Percentiles rank a stretch among this genome's conserved stretches.
phyloP scores from a whole-genome alignment of 805 yeast species.

The Tetrapisispora phaffii region DNA sequence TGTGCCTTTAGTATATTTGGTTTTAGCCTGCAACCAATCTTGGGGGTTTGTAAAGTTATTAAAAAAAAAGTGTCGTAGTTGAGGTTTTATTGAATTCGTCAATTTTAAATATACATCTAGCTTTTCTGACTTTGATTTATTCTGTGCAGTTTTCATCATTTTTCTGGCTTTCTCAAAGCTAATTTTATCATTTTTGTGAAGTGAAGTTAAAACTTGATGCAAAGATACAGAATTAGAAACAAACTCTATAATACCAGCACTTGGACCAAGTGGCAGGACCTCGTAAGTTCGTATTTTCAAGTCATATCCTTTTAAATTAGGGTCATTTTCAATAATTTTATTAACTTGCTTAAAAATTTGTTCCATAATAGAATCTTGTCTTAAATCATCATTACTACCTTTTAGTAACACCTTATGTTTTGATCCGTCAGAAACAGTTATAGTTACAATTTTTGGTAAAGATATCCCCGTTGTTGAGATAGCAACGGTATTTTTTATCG shows the following conservation, averaged over 20 bases:
- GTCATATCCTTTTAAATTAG: constrained; percentile 45
- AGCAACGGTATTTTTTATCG: constrained; percentile 37
- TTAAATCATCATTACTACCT: constrained; percentile 80
- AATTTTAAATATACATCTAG: constrained; percentile 40
- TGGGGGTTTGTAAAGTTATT: constrained; percentile 56
- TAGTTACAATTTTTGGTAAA: constrained; percentile 66
- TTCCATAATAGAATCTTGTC: constrained; percentile 97
- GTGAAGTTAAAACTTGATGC: constrained; percentile 52
- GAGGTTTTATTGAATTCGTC: constrained; percentile 48
- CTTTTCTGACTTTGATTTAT: constrained; percentile 35
- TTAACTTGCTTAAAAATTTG: constrained; percentile 90
- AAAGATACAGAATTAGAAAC: constrained; percentile 69
- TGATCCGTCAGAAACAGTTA: constrained; percentile 49
- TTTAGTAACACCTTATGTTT: constrained; percentile 56
- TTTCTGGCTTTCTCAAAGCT: constrained; percentile 50
- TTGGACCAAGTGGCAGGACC: constrained; percentile 83
- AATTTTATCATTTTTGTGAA: constrained; percentile 48
- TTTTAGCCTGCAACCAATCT: constrained; percentile 61
- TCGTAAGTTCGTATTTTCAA: constrained; percentile 72
- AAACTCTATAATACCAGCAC: constrained; percentile 82
- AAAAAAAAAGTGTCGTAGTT: constrained; percentile 59
- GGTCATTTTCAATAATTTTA: constrained; percentile 45
- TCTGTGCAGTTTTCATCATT: constrained; percentile 51
- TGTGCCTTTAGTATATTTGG: constrained; percentile 61
- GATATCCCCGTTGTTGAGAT: constrained; percentile 82